Base-by-base conservation (phyloP, 1,139 yeast species). In the Williopsis jadinii region DNA sequence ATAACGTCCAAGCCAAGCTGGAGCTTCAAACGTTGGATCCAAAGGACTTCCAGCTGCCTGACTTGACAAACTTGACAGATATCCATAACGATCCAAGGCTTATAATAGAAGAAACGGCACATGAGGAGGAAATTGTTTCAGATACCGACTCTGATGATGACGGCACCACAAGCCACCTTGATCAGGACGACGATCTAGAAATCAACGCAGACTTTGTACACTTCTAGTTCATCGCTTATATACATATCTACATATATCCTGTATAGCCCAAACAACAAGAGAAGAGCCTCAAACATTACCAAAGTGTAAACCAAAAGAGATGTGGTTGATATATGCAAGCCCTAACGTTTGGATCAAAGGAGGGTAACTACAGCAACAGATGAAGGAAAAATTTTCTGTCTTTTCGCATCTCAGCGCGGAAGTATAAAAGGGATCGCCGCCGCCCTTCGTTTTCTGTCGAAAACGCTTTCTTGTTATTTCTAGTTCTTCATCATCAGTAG, bases 401-500 rank as follows among this genome's bases (percentile, higher is more conserved):
- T 19, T 19, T 6, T 19, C 24, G 24, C 24, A 19, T 19, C 36
- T 30, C 15, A 15, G 36, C 38, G 36, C 29, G 39, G 15, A 13
- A 37, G 37, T 51, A 52, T 50, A 52, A 44, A 51, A 40, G 38
- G 37, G 36, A 8, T 12, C 31, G n/a, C 28, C 24, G 33, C 34
- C 41, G 42, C 44, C 50, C 38, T 33, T 19, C 24, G 35, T 39
- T 40, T 41, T 34, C 31, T 15, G 3, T 9, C 24, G 19, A 26
- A 36, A 36, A 38, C 28, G 26, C 37, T 34, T 34, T 30, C 10
- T 28, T 30, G 19, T 6, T 13, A 12, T 11, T 40, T 41, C 41
- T 19, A 42, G 39, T 40, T 46, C 55, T 54, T 48, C 46, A 70
- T 65, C 80, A 75, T 76, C 80, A 75, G 82, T 77, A 77, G 83